Base-by-base conservation (phyloP, 305 asterid genomes). In the Petunia hybrid region DNA sequence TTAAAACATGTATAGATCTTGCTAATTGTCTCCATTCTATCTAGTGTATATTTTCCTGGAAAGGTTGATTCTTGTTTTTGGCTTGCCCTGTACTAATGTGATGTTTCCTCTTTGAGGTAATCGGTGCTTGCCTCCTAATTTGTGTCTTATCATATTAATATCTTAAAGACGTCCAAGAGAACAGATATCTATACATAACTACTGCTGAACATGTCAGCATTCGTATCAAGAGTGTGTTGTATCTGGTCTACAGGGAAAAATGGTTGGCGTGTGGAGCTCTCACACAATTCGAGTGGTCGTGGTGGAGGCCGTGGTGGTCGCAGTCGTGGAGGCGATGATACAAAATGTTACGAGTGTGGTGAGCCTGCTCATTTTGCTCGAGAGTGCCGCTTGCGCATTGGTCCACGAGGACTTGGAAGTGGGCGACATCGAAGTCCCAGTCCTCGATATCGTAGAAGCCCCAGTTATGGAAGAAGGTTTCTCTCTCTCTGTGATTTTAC, bases 301-400 rank as follows among this genome's bases (percentile, higher is more conserved):
- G 87, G 88, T 45, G 89, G 91, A 41, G 74, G 89, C 53, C 87
- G 91, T 48, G 81, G 88, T 48, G 87, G 89, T 1, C 76, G 87
- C 41, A 83, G 91, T 4, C 84, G 87, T 48, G 89, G 90, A 46
- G 88, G 87, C 5, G 87, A 83, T 41, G 93, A 87, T 81, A 60
- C 78, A 69, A 90, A 87, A 79, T 88, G 93, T 69, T 90, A 88
- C 13, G 90, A 90, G 51, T 90, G 93, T 83, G 91, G 91, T 8
- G 89, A 90, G 67, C 89, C 91, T 14, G 93, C 91, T 79, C 93
- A 90, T 85, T 90, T 90, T 86, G 93, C 91, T 57, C 87, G 91
- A 3, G 90, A 90, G 83, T 90, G 93, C 81, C 89, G 89, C 63
- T 61, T 84, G 79, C 90, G 91, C 38, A 12, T 85, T 56, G 91